phyloP scores from a whole-genome alignment of 1,284 basidiomycete genomes.

The Crepidotus sp. region DNA sequence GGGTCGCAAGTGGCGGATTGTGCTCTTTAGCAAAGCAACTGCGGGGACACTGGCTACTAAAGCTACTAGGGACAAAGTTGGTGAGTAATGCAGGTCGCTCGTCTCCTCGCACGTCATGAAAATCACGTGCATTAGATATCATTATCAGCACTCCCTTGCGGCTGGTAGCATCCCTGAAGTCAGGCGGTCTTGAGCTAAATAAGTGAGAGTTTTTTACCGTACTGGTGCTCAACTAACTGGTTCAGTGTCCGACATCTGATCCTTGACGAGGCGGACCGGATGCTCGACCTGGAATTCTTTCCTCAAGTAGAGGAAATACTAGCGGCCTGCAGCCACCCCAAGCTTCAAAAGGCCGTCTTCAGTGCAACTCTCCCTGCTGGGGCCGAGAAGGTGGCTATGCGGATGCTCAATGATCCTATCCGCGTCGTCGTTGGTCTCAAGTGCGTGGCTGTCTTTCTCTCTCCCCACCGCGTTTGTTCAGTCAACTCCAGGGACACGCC shows the following conservation, averaged over 20 bases:
- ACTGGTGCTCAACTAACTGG: slow-evolving; percentile 13
- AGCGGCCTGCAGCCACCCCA: slow-evolving; percentile 65
- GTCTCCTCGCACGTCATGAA: not conserved
- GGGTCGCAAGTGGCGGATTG: slow-evolving; percentile 76
- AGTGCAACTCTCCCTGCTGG: slow-evolving; percentile 90
- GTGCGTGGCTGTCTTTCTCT: slow-evolving; percentile 40
- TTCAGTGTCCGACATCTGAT: slow-evolving; percentile 74
- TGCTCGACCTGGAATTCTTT: slow-evolving; percentile 85
- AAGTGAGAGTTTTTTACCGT: slow-evolving; percentile 42
- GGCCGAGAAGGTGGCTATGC: slow-evolving; percentile 81
- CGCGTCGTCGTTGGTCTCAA: slow-evolving; percentile 92
- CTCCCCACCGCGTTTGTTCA: slow-evolving; percentile 1
- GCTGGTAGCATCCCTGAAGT: slow-evolving; percentile 65
- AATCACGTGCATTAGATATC: slow-evolving; percentile 43
- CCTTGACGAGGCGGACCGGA: slow-evolving; percentile 86
- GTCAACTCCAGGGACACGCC: slow-evolving; percentile 67
- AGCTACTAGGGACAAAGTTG: slow-evolving; percentile 61
- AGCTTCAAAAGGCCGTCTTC: slow-evolving; percentile 83
- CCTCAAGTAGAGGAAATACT: slow-evolving; percentile 86
- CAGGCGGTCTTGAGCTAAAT: slow-evolving; percentile 55
- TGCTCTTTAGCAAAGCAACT: slow-evolving; percentile 82
- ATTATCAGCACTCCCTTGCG: slow-evolving; percentile 78
- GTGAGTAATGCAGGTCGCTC: slow-evolving; percentile 33
- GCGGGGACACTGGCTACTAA: slow-evolving; percentile 66
- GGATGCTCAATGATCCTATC: slow-evolving; percentile 76